Base-by-base conservation (phyloP, 164 flowering plant species). In the Nymphaea thermarum region DNA sequence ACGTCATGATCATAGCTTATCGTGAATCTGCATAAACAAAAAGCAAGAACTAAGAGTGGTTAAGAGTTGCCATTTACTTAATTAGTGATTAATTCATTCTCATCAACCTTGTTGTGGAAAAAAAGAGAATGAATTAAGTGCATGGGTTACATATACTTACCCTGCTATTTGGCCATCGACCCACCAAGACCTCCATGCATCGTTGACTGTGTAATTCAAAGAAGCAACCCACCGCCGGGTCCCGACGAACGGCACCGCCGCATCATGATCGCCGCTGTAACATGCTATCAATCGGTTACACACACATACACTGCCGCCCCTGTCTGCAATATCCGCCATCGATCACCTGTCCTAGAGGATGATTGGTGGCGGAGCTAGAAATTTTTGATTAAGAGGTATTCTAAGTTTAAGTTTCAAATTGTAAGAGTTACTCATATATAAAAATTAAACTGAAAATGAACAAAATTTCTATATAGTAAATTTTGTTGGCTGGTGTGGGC, bases 161-260 rank as follows among this genome's bases (percentile, higher is more conserved):
- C 90, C 88, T 44, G 73, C 85, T 65, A 83, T 67, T 72, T 83
- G 81, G 41, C 80, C 81, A 43, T 71, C 68, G 7, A 78, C 66
- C 7, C 41, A 43, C 91, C 91, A 86, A 4, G 78, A 62, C 25
- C 85, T 65, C 90, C 90, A 86, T 4, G 79, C 85, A 75, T 80
- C 81, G 62, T 70, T 70, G 51, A 84, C 70, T 43, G 85, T 61
- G 66, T 69, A 84, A 42, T 82, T 80, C 4, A 86, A 61, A 45
- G 68, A 65, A 10, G 63, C 44, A 16, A 82, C 74, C 85, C 85
- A 80, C 36, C 67, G 65, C 62, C 70, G 67, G 1, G 79, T 77
- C 2, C 71, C 77, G 18, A 78, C 3, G 63, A 66, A 74, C 18
- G 83, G 78, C 5, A 75, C 66, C 5, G n/a, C 45, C 63, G 72